Percentiles rank a stretch among this genome's conserved stretches.
These are phyloP conservation scores for Triticum urartu DNA, from an alignment of 176 grass and related monocot species.

Conservation along the genomic window DNA sequence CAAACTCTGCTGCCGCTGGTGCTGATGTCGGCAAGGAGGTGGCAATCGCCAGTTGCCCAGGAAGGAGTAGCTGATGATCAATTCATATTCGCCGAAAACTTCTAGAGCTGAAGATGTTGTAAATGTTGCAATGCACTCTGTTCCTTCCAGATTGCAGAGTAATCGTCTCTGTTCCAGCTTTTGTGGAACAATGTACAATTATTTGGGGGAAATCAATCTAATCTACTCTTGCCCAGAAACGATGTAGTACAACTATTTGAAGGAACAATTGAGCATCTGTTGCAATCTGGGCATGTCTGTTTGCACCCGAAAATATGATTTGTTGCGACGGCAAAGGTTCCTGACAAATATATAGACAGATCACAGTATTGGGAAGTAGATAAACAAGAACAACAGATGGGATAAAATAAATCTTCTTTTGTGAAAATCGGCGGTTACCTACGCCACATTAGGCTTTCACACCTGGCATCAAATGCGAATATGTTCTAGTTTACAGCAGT, in stretches of 20 bases:
- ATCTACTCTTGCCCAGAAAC: not conserved
- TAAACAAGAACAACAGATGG: not conserved
- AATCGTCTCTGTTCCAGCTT: not conserved
- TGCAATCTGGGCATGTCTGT: not conserved
- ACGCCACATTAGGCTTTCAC: slow-evolving; percentile 30
- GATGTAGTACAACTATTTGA: not conserved
- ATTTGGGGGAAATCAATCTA: not conserved
- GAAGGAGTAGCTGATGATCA: not conserved
- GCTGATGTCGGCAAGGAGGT: not conserved
- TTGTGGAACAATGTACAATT: not conserved
- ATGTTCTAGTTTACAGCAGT: slow-evolving; percentile 64
- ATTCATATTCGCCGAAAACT: not conserved
- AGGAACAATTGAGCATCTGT: no score
- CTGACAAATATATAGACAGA: not conserved
- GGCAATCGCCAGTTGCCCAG: not conserved
- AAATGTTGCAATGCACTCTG: not conserved
- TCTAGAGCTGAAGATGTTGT: not conserved
- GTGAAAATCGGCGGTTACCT: slow-evolving; percentile 22
- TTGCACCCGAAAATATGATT: not conserved
- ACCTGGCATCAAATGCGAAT: slow-evolving; percentile 33
- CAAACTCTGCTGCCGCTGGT: not conserved
- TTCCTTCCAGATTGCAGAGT: not conserved
- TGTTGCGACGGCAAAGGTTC: not conserved
- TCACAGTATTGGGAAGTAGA: not conserved
- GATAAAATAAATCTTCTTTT: slow-evolving; percentile 12